A percentile compares a stretch with the other conserved stretches of the same genome.
Conservation (phyloP, 2,329 filamentous ascomycete genomes). For the Leptoxyphium fumago region DNA sequence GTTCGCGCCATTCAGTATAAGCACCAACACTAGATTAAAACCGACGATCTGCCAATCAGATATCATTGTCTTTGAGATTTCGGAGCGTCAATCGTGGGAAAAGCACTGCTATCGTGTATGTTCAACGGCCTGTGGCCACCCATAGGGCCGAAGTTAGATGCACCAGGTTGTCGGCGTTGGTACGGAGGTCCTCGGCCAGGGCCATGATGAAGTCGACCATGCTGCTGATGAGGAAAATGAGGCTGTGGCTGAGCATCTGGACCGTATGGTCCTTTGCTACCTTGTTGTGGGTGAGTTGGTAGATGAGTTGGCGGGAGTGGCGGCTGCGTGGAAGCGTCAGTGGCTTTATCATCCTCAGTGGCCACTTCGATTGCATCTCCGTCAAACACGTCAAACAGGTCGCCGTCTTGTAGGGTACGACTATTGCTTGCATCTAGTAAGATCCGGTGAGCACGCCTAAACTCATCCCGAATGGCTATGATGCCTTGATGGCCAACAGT, state of each 20-base stretch:
- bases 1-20: too few species aligned
- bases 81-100: not conserved
- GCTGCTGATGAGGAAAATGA: too few species aligned
- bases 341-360: too few species aligned
- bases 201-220: conserved; percentile 1
- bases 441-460: conserved; percentile 63
- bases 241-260: too few species aligned
- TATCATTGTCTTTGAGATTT: not conserved
- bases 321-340: too few species aligned
- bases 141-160: too few species aligned
- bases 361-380: not conserved
- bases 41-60: not conserved
- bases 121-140: not conserved
- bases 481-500: conserved; percentile 77
- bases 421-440: conserved; percentile 40
- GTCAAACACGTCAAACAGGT: conserved; percentile 14
- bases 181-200: conserved; percentile 1
- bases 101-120: not conserved
- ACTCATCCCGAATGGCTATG: conserved; percentile 69
- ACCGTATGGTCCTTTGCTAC: too few species aligned
- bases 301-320: too few species aligned
- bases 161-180: not conserved
- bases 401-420: conserved; percentile 8
- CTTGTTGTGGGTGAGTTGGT: too few species aligned
- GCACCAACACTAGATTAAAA: too few species aligned